Evolutionary conservation across 768 basidiomycete species (phyloP).

Genomic region (Boletus rubescentipes): DNA sequence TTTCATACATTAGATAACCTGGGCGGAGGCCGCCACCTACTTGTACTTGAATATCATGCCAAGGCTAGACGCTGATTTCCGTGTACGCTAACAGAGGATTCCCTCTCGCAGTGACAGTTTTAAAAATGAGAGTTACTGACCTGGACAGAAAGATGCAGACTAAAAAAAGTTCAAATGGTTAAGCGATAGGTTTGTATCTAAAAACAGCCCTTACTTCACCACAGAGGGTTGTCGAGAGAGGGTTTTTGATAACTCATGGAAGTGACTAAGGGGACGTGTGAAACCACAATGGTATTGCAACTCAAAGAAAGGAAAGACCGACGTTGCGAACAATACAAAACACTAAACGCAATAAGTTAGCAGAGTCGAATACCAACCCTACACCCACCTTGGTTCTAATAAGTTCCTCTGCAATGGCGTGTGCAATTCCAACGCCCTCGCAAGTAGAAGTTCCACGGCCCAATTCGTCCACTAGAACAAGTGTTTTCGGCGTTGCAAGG

Average conservation of each 20-base stretch:
- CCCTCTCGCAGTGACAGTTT: not conserved
- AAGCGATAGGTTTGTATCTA: not conserved
- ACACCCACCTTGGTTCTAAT: conserved; percentile 64
- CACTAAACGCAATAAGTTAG: conserved; percentile 43
- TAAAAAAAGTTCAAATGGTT: conserved; percentile 28
- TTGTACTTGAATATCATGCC: conserved; percentile 80
- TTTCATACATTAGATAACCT: not conserved
- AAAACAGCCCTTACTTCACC: conserved; percentile 56
- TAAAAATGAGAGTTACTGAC: conserved; percentile 36
- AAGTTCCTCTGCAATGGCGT: conserved; percentile 79
- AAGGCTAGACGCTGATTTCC: conserved; percentile 53
- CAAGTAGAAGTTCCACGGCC: conserved; percentile 87
- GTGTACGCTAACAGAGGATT: conserved; percentile 44
- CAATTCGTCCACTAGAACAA: conserved; percentile 91
- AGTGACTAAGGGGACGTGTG: conserved; percentile 52
- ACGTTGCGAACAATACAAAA: conserved; percentile 93
- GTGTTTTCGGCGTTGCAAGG: conserved; percentile 62
- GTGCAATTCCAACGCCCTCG: conserved; percentile 80
- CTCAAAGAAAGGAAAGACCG: conserved; percentile 15
- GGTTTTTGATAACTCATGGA: conserved; percentile 74
- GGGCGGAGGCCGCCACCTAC: conserved; percentile 34
- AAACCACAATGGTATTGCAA: not conserved
- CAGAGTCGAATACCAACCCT: not conserved
- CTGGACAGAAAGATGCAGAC: conserved; percentile 81
- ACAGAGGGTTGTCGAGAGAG: conserved; percentile 77